Evolutionary conservation across 1,284 basidiomycete genomes (phyloP).

Genomic region (Ustilago trichophora): DNA sequence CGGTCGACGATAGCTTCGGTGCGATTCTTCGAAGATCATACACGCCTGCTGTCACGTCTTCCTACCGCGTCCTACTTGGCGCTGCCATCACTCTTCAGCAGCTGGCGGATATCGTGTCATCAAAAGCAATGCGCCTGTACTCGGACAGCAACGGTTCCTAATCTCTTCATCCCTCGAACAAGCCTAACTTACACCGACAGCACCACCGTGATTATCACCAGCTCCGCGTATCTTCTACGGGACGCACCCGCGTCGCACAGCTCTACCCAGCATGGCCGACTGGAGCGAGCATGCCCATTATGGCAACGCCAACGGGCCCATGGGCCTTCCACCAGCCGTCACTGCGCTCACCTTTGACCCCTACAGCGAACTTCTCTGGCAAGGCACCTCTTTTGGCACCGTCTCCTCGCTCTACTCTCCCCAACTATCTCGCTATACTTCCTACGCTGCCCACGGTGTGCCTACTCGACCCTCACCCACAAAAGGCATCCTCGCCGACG

Average conservation of each 20-base stretch:
- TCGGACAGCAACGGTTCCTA: no score
- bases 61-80: no score
- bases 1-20: no score
- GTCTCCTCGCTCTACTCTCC: conserved; percentile 79
- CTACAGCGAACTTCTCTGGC: conserved; percentile 87
- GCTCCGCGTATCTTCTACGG: no score
- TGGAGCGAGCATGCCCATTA: conserved; percentile 62
- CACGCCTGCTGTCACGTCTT: neutral
- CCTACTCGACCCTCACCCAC: conserved; percentile 71
- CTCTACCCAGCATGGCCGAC: conserved; percentile 48
- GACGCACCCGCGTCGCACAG: no score
- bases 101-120: neutral
- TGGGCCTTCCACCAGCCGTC: conserved; percentile 55
- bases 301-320: conserved; percentile 49
- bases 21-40: no score
- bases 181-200: no score
- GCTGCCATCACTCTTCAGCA: no score
- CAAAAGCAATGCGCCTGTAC: neutral
- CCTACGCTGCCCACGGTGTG: conserved; percentile 69
- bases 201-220: no score
- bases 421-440: conserved; percentile 72
- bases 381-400: conserved; percentile 78
- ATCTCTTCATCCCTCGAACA: no score
- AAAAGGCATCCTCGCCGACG: conserved; percentile 64
- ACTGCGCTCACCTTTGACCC: conserved; percentile 80